These are phyloP conservation scores for Camellia sinensis DNA, from an alignment of 148 eudicot genomes.

Conservation along the genomic window DNA sequence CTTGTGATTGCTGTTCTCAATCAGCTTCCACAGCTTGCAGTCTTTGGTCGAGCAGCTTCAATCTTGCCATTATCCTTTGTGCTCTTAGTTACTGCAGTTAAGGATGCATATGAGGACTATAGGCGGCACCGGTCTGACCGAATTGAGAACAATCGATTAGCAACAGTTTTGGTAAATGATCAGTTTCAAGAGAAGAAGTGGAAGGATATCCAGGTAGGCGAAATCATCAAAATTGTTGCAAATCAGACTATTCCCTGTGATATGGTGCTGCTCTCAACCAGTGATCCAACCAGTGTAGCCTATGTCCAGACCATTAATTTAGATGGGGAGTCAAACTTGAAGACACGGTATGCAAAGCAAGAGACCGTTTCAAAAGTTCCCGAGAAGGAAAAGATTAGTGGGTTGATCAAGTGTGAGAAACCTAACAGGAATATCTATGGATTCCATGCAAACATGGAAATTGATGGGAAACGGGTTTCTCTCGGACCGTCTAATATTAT, in stretches of 20 bases:
- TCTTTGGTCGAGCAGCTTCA: conserved; percentile 89
- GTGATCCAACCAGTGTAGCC: conserved; percentile 97
- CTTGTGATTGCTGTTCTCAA: conserved; percentile 88
- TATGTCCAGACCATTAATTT: conserved; percentile 93
- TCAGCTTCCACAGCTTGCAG: conserved; percentile 95
- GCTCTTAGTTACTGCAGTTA: conserved; percentile 78
- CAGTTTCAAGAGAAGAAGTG: conserved; percentile 68
- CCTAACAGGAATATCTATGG: conserved; percentile 97
- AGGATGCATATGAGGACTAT: conserved; percentile 92
- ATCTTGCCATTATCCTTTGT: conserved; percentile 86
- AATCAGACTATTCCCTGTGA: conserved; percentile 92
- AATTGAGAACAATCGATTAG: conserved; percentile 81
- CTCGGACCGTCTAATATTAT: conserved; percentile 93
- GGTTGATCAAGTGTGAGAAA: conserved; percentile 88
- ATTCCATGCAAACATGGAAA: conserved; percentile 82
- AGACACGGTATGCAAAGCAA: conserved; percentile 96
- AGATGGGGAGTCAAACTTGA: conserved; percentile 95
- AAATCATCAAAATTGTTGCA: conserved; percentile 69
- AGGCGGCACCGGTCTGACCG: conserved; percentile 78
- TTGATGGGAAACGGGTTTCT: conserved; percentile 87
- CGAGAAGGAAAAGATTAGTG: conserved; percentile 60
- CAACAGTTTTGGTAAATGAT: conserved; percentile 54
- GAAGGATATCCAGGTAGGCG: conserved; percentile 88
- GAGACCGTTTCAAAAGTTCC: conserved; percentile 69
- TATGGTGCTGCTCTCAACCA: conserved; percentile 86